phyloP scores from a whole-genome alignment of 176 grass and related monocot species.

The Aegilops sharonensis region DNA sequence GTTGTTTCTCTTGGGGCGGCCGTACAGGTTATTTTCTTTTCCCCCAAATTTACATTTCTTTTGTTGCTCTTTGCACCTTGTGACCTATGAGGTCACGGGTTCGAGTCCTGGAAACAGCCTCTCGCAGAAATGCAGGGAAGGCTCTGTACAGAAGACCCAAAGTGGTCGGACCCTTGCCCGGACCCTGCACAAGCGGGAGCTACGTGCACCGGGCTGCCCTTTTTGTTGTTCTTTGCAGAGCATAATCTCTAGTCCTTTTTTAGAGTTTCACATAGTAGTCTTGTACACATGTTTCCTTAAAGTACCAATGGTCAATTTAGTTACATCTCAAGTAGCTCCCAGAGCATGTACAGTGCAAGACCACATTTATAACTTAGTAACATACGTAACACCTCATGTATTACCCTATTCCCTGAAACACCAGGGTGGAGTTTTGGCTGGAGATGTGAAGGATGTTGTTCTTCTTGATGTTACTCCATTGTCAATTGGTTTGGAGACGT shows the following conservation, averaged over 20 bases:
- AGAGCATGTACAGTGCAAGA: not conserved
- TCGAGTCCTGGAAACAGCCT: too few species aligned
- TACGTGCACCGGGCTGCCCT: too few species aligned
- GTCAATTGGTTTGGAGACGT: slow-evolving; percentile 91
- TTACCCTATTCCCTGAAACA: slow-evolving; percentile 22
- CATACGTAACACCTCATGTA: slow-evolving; percentile 10
- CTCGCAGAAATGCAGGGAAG: too few species aligned
- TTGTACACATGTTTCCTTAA: not conserved
- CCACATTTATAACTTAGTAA: not conserved
- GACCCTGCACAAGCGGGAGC: too few species aligned
- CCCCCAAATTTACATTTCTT: not conserved
- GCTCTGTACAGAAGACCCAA: too few species aligned
- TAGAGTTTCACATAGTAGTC: not conserved
- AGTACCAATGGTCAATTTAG: not conserved
- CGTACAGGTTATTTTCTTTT: slow-evolving; percentile 69
- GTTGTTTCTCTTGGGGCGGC: slow-evolving; percentile 96
- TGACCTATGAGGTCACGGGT: too few species aligned
- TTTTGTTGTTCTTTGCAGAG: not conserved
- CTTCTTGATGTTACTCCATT: slow-evolving; percentile 89
- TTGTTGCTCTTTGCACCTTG: too few species aligned
- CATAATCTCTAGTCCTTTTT: not conserved
- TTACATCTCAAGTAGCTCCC: not conserved
- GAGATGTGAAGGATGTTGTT: slow-evolving; percentile 98
- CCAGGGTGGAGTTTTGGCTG: slow-evolving; percentile 83
- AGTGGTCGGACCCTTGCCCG: too few species aligned